Percentiles rank a stretch among this genome's conserved stretches.
Evolutionary conservation across 2,329 filamentous ascomycete species (phyloP).

Genomic region (Thelonectria olida): DNA sequence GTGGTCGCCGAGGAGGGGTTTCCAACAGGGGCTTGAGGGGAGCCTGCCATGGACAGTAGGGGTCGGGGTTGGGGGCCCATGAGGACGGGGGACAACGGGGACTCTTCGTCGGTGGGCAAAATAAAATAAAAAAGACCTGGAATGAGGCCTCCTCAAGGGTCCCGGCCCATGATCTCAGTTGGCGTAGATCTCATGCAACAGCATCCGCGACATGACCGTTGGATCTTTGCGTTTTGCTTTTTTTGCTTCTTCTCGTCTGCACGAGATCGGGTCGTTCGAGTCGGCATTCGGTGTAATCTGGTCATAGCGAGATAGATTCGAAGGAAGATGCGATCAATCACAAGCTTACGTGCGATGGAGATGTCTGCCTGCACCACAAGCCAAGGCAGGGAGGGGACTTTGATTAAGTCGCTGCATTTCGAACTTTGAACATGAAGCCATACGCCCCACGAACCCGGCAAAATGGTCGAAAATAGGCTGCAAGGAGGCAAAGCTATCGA

Average conservation of each 20-base stretch:
- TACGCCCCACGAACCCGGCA: constrained; percentile 19
- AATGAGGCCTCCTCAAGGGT: constrained; percentile 5
- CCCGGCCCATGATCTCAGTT: constrained; percentile 16
- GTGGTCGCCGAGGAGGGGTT: constrained; percentile 15
- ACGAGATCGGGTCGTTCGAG: constrained; percentile 13
- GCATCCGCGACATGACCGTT: constrained; percentile 3
- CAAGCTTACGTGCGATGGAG: neutral
- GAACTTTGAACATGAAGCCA: constrained; percentile 11
- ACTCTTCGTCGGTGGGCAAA: neutral
- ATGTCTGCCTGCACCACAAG: neutral
- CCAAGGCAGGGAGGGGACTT: neutral
- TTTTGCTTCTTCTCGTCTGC: constrained; percentile 1
- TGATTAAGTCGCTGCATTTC: constrained; percentile 2
- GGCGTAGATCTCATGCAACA: constrained; percentile 18
- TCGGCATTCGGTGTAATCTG: constrained; percentile 5
- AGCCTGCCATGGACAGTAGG: no score
- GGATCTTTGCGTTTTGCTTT: neutral
- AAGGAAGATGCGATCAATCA: constrained; percentile 1
- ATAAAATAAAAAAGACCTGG: neutral
- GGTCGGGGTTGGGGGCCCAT: neutral
- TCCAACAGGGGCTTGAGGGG: neutral
- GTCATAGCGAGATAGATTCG: neutral
- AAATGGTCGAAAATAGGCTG: constrained; percentile 19
- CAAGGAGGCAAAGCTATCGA: constrained; percentile 27
- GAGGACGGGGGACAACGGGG: neutral